Evolutionary conservation across 2,329 filamentous ascomycete genomes (phyloP), one percentile per base, ranked within the genome.

Genomic region (Knoxdaviesia capensis): DNA sequence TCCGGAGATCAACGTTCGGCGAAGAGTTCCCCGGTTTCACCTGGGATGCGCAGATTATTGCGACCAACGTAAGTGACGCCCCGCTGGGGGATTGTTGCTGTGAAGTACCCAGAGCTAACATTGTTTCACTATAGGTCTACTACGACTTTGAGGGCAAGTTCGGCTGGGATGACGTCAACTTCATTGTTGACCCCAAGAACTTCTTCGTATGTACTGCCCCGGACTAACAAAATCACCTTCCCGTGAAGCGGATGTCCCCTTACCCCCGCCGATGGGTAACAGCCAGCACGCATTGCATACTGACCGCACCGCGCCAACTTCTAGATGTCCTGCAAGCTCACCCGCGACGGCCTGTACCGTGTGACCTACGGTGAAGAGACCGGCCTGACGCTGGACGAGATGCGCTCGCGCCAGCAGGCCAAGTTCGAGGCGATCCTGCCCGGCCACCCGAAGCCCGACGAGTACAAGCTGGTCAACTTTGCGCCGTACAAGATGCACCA

Each of bases 401-500:
- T 53, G n/a, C 34, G 41, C 5, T 36, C 40, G 3, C 47, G 50
- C 36, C 43, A 50, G 34, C 45, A 68, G 2, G 54, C 54, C 46
- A 74, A 71, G 45, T 79, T 69, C 50, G 62, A 68, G 45, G 53
- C 61, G 31, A 72, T 79, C 46, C 60, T 78, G 0, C 73, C 73
- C 0, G 73, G 73, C 0, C 60, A 71, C 43, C 74, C 73, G 0
- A 68, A 71, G 46, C 71, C 72, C 0, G 58, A 55, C 31, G 61
- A 74, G 37, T 78, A 78, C 56, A 63, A 65, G 8, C 52, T 77
- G 28, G 55, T 68, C 41, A 72, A 64, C 52, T 65, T 74, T 50
- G 69, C 65, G 35, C 73, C 73, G 0, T 77, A 77, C 54, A 67
- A 63, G 45, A 65, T 77, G 53, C 73, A 78, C 48, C 72, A 77